Evolutionary conservation across 2,329 filamentous ascomycete genomes (phyloP).

Genomic region (Helminthosporium solani): DNA sequence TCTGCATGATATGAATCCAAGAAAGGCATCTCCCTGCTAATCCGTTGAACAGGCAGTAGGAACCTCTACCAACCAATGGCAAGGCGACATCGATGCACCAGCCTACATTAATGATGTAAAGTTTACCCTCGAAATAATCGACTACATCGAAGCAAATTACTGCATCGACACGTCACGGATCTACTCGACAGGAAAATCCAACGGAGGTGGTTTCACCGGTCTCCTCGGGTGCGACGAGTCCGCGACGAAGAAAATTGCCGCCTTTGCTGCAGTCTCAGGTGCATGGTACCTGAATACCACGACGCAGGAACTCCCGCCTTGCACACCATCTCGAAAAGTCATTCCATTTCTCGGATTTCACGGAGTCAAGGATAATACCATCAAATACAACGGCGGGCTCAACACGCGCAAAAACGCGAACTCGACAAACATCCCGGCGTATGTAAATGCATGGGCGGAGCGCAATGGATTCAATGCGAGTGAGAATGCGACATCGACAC

Average conservation of each 20-base stretch:
- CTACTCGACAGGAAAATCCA: slow-evolving; percentile 55
- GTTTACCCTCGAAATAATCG: slow-evolving; percentile 49
- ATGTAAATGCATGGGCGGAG: slow-evolving; percentile 43
- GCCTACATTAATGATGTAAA: slow-evolving; percentile 45
- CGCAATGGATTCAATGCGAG: slow-evolving; percentile 33
- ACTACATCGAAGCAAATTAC: slow-evolving; percentile 42
- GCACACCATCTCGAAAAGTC: slow-evolving; percentile 26
- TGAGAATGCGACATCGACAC: slow-evolving; percentile 27
- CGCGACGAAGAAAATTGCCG: slow-evolving; percentile 48
- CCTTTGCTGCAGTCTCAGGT: slow-evolving; percentile 52
- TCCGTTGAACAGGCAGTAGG: not conserved
- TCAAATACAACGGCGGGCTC: slow-evolving; percentile 43
- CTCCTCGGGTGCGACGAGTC: slow-evolving; percentile 50
- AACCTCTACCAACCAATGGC: slow-evolving; percentile 36
- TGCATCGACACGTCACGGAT: slow-evolving; percentile 50
- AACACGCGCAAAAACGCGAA: slow-evolving; percentile 24
- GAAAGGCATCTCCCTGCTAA: not conserved
- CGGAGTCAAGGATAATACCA: slow-evolving; percentile 45
- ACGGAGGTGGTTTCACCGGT: slow-evolving; percentile 55
- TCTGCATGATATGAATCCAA: not conserved
- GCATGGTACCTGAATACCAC: slow-evolving; percentile 45
- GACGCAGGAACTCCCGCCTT: slow-evolving; percentile 23
- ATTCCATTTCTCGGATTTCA: slow-evolving; percentile 50
- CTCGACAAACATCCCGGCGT: slow-evolving; percentile 22
- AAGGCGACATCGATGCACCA: slow-evolving; percentile 46